Evolutionary conservation across 169 alveolate genomes (phyloP).

Genomic region (Neospora caninum): DNA sequence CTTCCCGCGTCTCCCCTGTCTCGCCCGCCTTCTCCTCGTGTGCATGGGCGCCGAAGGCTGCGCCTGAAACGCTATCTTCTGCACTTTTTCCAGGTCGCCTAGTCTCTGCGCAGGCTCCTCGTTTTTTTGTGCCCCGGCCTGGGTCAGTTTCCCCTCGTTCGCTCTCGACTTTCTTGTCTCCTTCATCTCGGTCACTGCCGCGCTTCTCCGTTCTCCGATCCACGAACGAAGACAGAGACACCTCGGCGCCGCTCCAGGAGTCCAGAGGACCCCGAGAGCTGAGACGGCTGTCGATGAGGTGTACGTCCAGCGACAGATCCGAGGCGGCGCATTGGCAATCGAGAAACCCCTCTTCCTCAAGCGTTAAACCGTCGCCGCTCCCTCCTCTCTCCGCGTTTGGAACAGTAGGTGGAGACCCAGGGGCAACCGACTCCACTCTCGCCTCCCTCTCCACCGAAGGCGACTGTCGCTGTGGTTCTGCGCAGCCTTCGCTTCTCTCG

Average conservation of each 20-base stretch:
- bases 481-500: not conserved
- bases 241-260: not conserved
- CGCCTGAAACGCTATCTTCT: too few species aligned
- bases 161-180: not conserved
- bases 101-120: not conserved
- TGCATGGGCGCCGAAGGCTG: not conserved
- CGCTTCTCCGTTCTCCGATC: not conserved
- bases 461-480: not conserved
- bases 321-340: not conserved
- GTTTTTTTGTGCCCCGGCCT: not conserved
- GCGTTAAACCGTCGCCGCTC: not conserved
- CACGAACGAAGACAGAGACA: not conserved
- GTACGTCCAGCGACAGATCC: not conserved
- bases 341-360: not conserved
- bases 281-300: not conserved
- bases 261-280: not conserved
- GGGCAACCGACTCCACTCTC: not conserved
- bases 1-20: not conserved
- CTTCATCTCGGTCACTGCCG: not conserved
- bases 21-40: not conserved
- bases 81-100: too few species aligned
- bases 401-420: not conserved
- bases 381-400: not conserved
- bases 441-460: not conserved
- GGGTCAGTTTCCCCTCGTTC: not conserved